phyloP scores from a whole-genome alignment of 441 rosid genomes.

The Mallotus japonicus region DNA sequence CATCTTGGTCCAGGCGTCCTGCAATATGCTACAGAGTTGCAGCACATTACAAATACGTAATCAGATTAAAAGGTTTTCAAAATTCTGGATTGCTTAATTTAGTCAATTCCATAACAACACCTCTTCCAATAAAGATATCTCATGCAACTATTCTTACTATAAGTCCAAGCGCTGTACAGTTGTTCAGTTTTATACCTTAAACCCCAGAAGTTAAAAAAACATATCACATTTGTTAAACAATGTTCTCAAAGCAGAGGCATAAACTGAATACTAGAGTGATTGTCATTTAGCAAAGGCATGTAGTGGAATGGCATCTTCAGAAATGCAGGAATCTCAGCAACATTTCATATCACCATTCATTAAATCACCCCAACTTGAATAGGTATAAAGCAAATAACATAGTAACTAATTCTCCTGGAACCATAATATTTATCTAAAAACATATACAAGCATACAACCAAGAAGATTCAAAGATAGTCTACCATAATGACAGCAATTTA shows the following conservation, averaged over 20 bases:
- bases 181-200: background rate
- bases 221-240: background rate
- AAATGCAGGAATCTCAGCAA: background rate
- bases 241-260: background rate
- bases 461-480: background rate
- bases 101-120: background rate
- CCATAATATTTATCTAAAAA: background rate
- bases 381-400: background rate
- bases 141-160: background rate
- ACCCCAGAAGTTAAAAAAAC: background rate
- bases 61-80: slow-evolving; percentile 38
- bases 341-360: background rate
- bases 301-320: background rate
- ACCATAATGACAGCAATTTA: background rate
- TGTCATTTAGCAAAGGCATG: background rate
- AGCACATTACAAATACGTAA: slow-evolving; percentile 43
- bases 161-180: background rate
- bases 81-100: background rate
- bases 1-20: slow-evolving; percentile 77
- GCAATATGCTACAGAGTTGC: slow-evolving; percentile 83
- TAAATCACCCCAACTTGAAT: background rate
- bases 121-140: background rate
- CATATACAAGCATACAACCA: background rate
- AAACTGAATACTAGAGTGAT: background rate
- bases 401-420: background rate